Evolutionary conservation across 139 green algal species (phyloP), one percentile per base, ranked within the genome.

Genomic region (Chlamydomonas incerta): DNA sequence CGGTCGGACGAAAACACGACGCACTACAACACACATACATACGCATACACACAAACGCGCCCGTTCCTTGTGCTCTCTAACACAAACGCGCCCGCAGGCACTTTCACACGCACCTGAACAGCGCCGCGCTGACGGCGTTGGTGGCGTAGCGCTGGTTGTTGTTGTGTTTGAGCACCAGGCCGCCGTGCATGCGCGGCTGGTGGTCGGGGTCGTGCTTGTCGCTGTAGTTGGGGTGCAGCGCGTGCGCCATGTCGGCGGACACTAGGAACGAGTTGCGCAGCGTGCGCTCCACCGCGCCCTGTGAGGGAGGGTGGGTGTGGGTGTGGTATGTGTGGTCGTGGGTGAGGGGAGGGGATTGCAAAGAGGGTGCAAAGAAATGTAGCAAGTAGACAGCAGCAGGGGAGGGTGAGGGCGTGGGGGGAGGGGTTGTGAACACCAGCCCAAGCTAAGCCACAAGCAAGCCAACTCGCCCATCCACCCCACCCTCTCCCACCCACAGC

Each of bases 201-300:
- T 96, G 93, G 37, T 95, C 91, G 0, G 90, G 74, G 75, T 98
- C 94, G 74, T 98, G 94, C 88, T 90, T 90, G 86, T 92, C 92
- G 0, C 89, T 69, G 85, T 98, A 98, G 92, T 98, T 99, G 60
- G 97, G 97, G 89, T 99, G 97, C 83, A 99, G 87, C 20, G 94
- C 96, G 87, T 99, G 97, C 17, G 96, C 97, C 97, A 99, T 99
- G 93, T 99, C 97, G 52, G 97, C 95, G 9, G 91, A 97, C 50
- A 99, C 94, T 23, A 97, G 88, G 89, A 97, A 97, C 21, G 87
- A 93, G 58, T 89, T 50, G 28, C 88, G 89, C 81, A 95, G 73
- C 11, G 60, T 81, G 82, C 82, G 82, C 90, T 95, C 91, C 41
- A 96, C 84, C 0, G 91, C 94, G 10, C 92, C 94, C 81, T 97